A percentile compares a stretch with the other conserved stretches of the same genome.
These are phyloP conservation scores for Colletotrichum melonis DNA, from an alignment of 2,329 filamentous ascomycete species.

Conservation along the genomic window DNA sequence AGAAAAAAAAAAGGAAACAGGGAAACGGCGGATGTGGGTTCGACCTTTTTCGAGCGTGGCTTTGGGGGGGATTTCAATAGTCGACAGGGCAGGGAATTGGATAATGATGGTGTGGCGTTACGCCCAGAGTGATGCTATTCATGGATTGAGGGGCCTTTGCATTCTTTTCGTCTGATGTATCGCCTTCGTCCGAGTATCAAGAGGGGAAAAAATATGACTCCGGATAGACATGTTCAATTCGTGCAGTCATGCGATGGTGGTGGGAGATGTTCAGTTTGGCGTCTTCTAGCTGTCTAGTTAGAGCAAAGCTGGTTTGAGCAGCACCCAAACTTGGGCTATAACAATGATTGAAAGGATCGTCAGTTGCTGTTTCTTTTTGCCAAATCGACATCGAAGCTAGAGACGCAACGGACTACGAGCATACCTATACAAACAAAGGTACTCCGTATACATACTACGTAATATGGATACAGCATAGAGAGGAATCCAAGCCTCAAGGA, in stretches of 20 bases:
- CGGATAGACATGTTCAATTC: background rate
- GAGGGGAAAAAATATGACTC: background rate
- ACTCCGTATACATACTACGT: background rate
- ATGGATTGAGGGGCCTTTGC: background rate
- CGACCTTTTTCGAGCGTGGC: background rate
- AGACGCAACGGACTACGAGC: background rate
- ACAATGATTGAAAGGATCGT: background rate
- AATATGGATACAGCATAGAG: background rate
- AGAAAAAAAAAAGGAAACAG: background rate
- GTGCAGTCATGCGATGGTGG: background rate
- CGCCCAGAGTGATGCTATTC: constrained; percentile 25
- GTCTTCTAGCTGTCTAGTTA: background rate
- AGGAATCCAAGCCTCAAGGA: background rate
- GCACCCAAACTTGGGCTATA: background rate
- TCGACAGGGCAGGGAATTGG: background rate
- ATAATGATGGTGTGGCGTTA: constrained; percentile 15
- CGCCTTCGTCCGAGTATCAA: background rate
- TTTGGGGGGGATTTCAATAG: background rate
- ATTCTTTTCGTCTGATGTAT: background rate
- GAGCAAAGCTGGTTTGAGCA: background rate
- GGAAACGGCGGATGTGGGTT: background rate
- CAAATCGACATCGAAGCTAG: background rate
- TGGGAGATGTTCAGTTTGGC: background rate
- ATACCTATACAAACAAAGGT: too few relatives aligned
- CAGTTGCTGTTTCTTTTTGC: background rate